Conservation (phyloP, 257 asterid genomes). For the Solanum habrochaites region DNA sequence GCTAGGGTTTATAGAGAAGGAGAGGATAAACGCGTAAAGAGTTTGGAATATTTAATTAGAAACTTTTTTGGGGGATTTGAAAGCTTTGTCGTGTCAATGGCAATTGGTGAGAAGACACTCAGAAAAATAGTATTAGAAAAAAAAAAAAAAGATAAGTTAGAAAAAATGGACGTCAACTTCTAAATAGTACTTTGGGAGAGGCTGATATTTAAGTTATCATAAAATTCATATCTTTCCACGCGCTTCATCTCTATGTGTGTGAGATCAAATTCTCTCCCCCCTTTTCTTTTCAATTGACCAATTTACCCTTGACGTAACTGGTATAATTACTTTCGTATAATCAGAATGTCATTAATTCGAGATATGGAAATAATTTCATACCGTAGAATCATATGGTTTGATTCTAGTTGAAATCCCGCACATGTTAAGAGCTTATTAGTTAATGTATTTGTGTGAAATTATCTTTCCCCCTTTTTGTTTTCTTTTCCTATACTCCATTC, state of each 20-base stretch:
- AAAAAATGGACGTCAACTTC: slow-evolving; percentile 28
- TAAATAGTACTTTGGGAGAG: slow-evolving; percentile 10
- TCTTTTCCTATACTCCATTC: background rate
- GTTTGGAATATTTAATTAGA: background rate
- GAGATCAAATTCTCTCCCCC: background rate
- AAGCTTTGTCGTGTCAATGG: slow-evolving; percentile 6
- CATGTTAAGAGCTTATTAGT: background rate
- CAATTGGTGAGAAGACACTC: slow-evolving; percentile 6
- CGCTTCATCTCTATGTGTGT: background rate
- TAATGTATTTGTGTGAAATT: background rate
- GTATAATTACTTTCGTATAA: background rate
- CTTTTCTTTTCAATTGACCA: background rate
- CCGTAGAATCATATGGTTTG: background rate
- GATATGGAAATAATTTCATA: background rate
- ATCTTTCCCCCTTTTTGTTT: background rate
- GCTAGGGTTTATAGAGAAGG: slow-evolving; percentile 29
- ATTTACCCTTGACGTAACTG: background rate
- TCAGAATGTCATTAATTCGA: accelerated
- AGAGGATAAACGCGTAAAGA: slow-evolving; percentile 10
- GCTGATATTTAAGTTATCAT: slow-evolving; percentile 7
- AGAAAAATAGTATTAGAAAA: background rate
- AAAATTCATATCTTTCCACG: slow-evolving; percentile 3
- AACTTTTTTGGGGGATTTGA: background rate
- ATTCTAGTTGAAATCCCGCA: background rate
- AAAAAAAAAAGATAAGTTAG: background rate